These are phyloP conservation scores for Mycena chlorophos DNA, from an alignment of 768 basidiomycete genomes.

Conservation along the genomic window DNA sequence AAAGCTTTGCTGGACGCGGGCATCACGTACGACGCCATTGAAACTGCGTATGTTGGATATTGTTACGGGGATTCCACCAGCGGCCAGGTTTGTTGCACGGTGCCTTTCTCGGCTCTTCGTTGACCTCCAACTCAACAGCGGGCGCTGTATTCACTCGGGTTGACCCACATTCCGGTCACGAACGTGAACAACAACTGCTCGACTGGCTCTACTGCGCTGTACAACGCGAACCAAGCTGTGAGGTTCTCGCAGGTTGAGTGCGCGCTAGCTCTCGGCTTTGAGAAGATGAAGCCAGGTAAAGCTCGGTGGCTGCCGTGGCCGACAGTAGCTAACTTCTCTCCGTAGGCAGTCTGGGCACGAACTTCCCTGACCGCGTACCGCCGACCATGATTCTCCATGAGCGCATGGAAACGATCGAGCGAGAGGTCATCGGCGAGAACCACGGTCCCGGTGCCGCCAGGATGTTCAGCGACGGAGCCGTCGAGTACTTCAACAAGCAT, in stretches of 20 bases:
- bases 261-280: slow-evolving; percentile 81
- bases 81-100: slow-evolving; percentile 55
- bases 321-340: not conserved
- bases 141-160: slow-evolving; percentile 78
- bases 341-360: slow-evolving; percentile 61
- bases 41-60: slow-evolving; percentile 76
- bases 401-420: slow-evolving; percentile 52
- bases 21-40: slow-evolving; percentile 76
- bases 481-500: slow-evolving; percentile 77
- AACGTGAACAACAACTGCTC: slow-evolving; percentile 91
- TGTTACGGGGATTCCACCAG: slow-evolving; percentile 79
- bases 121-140: slow-evolving; percentile 44
- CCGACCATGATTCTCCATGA: slow-evolving; percentile 49
- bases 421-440: slow-evolving; percentile 53
- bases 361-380: slow-evolving; percentile 55
- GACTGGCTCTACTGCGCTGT: slow-evolving; percentile 78
- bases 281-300: slow-evolving; percentile 65
- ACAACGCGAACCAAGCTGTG: slow-evolving; percentile 68
- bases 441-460: slow-evolving; percentile 70
- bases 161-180: slow-evolving; percentile 80
- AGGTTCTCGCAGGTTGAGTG: slow-evolving; percentile 72
- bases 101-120: not conserved
- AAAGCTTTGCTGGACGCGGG: slow-evolving; percentile 85
- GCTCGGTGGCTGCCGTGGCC: not conserved
- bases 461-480: slow-evolving; percentile 72